Evolutionary conservation across 116 monocot genomes (phyloP).

Genomic region (Iris pallida): DNA sequence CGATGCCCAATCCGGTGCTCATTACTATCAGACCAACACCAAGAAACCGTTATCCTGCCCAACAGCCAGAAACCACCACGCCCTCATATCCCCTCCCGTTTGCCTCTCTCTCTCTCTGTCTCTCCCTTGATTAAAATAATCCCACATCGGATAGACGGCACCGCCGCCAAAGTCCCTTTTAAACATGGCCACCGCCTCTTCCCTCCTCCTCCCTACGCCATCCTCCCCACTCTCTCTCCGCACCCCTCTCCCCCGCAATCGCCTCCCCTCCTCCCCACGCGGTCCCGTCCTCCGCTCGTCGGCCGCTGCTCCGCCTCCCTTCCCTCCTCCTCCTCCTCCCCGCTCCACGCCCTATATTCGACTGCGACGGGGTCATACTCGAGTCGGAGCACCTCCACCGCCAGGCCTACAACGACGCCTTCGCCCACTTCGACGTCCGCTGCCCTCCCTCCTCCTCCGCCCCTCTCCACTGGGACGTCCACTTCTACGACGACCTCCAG

Average conservation of each 20-base stretch:
- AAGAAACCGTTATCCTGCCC: no score
- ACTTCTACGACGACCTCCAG: constrained; percentile 91
- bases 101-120: no score
- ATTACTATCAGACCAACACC: no score
- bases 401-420: constrained; percentile 97
- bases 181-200: constrained; percentile 1
- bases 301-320: constrained; percentile 5
- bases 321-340: constrained; percentile 12
- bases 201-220: not conserved
- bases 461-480: constrained; percentile 50
- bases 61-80: no score
- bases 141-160: no score
- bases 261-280: not conserved
- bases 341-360: constrained; percentile 79
- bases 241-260: not conserved
- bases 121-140: no score
- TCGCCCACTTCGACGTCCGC: constrained; percentile 72
- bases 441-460: constrained; percentile 42
- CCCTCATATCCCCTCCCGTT: no score
- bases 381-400: constrained; percentile 99
- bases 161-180: no score
- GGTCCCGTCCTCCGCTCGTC: not conserved
- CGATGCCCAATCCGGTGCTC: no score
- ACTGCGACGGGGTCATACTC: constrained; percentile 96
- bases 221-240: not conserved